Base-by-base conservation (phyloP, 768 basidiomycete genomes). In the Clitopilus hobsonii region DNA sequence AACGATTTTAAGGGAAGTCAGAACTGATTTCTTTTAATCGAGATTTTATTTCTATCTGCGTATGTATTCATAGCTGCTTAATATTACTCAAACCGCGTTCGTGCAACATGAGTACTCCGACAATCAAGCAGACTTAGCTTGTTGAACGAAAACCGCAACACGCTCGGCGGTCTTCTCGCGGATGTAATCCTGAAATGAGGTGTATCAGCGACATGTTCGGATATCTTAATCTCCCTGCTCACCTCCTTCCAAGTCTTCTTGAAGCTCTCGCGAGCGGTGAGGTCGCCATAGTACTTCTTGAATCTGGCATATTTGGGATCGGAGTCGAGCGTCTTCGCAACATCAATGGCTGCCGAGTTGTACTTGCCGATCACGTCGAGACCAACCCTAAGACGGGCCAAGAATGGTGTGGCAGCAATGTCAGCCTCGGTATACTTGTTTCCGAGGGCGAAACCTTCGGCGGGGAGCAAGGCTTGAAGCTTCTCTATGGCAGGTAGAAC, bases 341-440 rank as follows among this genome's bases (percentile, higher is more conserved):
- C 65, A 59, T 71, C 76, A 38, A 61, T 83, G 29, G 78, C 71
- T 14, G 32, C 32, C 23, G 61, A 66, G 5, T 73, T 70, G 58
- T 68, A 88, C 22, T 66, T 70, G 0, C 84, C 84, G 10, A 36
- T 11, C 4, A 36, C 62, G 69, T 66, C 30, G 82, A 59, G 26
- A 64, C 49, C 1, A 81, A 54, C 24, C 77, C 73, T 38, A 78
- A 36, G 57, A 11, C 87, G 73, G 16, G 76, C 83, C 13, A 86
- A 60, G 74, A 86, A 84, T 1, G 88, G 84, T 5, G 77, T 69
- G 23, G 86, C 63, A 0, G 83, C 79, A 5, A 81, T 77, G 59
- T 88, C 88, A 10, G 85, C 86, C 51, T 81, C 78, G 16, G 78
- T 83, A 65, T 75, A 88, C 49, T 78, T 69, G 23, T 63, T 60